Evolutionary conservation across 2,329 filamentous ascomycete genomes (phyloP), one percentile per base, ranked within the genome.

Genomic region (Claviceps pazoutovae): DNA sequence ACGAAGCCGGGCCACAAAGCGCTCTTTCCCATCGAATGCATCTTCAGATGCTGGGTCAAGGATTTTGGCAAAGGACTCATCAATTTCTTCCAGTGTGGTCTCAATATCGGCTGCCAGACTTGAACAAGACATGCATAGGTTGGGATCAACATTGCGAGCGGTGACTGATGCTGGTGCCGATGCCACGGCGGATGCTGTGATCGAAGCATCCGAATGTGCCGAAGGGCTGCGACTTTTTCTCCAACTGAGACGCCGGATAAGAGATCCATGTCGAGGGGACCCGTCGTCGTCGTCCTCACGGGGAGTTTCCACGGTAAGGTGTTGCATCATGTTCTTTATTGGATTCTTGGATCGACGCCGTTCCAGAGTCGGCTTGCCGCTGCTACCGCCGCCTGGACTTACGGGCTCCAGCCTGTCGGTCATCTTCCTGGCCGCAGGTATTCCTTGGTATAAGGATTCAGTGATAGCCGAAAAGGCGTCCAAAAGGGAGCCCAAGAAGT

Each of bases 311-410:
- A 67, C 65, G 36, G 65, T 66, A 47, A 67, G 63, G 52, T 67
- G 65, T 54, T 66, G 64, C 60, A 67, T 67, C 63, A 67, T 67
- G 52, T 61, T 66, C 49, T 59, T 62, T 46, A 67, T 57, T 49
- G 64, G 64, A 53, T 67, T 67, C 58, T 60, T 63, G 48, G 64
- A 67, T 23, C 65, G 58, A 38, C 64, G 62, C 39, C 63, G 62
- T 57, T 63, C 60, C 1, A 62, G 50, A 48, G 54, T 56, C 44
- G 60, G 60, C 42, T 54, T 54, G 42, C 59, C 59, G 48, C 53
- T 54, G 42, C 58, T 58, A 47, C 57, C 55, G 6, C 58, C 59
- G 48, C 57, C 55, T 6, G 56, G 59, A 16, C 57, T 57, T 17
- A 57, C 47, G 17, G 56, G 61, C 17, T 61, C 61, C 52, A 65